Conservation (phyloP, 768 basidiomycete species). For the Omphalotus guepiniiformis region DNA sequence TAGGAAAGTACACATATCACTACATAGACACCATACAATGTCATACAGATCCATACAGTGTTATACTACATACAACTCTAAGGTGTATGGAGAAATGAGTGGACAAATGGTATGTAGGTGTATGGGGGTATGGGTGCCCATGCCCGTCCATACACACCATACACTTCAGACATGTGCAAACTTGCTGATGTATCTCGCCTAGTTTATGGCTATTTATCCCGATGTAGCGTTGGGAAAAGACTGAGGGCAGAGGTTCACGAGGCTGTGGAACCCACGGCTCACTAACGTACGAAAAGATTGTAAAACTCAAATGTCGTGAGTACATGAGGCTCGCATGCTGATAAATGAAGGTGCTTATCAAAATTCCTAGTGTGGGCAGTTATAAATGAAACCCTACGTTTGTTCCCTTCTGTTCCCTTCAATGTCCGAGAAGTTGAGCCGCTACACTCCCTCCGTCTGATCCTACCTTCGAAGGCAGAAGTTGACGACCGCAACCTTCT, state of each 20-base stretch:
- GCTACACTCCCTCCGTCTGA: conserved; percentile 52
- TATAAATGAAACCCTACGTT: conserved; percentile 71
- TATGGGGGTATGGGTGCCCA: no score
- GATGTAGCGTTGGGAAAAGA: conserved; percentile 42
- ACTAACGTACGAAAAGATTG: conserved; percentile 55
- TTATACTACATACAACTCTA: no score
- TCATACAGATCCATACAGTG: no score
- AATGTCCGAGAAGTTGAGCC: conserved; percentile 57
- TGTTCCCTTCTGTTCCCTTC: conserved; percentile 77
- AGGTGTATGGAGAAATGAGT: no score
- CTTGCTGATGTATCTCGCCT: conserved; percentile 63
- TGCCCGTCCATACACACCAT: no score
- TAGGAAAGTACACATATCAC: no score
- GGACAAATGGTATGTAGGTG: no score
- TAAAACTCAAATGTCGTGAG: conserved; percentile 54
- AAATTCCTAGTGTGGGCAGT: conserved; percentile 76
- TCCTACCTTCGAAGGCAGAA: conserved; percentile 40
- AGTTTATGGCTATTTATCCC: conserved; percentile 66
- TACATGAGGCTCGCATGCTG: no score
- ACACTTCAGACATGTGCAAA: conserved; percentile 57
- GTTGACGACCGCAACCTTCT: no score
- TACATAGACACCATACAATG: no score
- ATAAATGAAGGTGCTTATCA: no score
- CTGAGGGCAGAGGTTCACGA: conserved; percentile 60
- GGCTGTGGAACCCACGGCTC: conserved; percentile 42